Evolutionary conservation across 768 basidiomycete genomes (phyloP), one percentile per base, ranked within the genome.

Genomic region (Podaxis pistillaris): DNA sequence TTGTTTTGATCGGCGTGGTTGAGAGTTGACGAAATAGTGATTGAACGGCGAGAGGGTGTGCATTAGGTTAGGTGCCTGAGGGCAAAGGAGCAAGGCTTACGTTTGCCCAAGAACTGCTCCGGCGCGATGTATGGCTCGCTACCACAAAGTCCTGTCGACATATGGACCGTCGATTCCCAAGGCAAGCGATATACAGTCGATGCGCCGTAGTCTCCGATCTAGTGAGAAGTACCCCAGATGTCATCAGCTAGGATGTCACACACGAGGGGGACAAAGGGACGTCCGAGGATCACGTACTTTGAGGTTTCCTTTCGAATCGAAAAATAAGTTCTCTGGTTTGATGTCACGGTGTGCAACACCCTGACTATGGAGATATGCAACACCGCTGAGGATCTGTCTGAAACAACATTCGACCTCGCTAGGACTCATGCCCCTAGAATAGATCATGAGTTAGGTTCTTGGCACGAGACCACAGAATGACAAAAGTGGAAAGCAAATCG

Each of bases 121-220:
- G 97, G 97, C 8, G 96, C 96, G 70, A 99, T 99, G 77, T 99
- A 99, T 1, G 96, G 96, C 72, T 99, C 96, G 69, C 93, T 95
- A 26, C 96, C 96, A 69, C 96, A 99, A 33, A 99, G 83, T 3
- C 96, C 96, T 28, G 95, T 97, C 13, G 93, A 95, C 86, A 98
- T 89, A 74, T 99, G 96, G 54, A 98, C 89, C 46, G 95, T 97
- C 58, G 89, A 80, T 78, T 99, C 96, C 96, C 96, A 99, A 46
- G 97, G 97, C 60, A 99, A 86, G 63, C 96, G 86, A 75, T 98
- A 99, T 56, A 99, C 96, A n/a, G 97, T 98, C 49, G 94, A 97
- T 8, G 96, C 97, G 58, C 96, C 96, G 69, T 98, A 99, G 73
- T 99, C 96, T 60, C 96, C 96, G 68, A 98, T 96, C 94, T 96